Evolutionary conservation across 1,284 basidiomycete genomes (phyloP), one percentile per base, ranked within the genome.

Genomic region (Flammula alnicola): DNA sequence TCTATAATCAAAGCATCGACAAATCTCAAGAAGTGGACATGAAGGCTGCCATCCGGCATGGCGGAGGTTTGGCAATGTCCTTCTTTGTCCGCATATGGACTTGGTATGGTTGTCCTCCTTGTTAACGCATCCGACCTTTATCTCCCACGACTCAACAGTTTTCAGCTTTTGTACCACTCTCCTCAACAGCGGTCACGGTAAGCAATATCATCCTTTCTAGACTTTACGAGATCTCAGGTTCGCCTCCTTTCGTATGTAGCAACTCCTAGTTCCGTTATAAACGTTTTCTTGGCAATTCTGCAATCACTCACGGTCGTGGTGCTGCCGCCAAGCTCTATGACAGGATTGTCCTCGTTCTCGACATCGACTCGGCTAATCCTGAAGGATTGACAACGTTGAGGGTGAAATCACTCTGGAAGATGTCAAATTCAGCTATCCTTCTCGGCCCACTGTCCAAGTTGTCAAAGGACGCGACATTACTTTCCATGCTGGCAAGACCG

Each of bases 301-400:
- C 93, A 9, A 77, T 98, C 55, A 83, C 84, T 4, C 86, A 90
- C 59, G 95, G 81, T 29, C 84, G 86, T 58, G 92, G 86, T 17
- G 95, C 96, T 6, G 96, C 95, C n/a, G 92, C 92, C 31, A 98
- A 98, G 70, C 77, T 99, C 2, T 98, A 82, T 65, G 78, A 84
- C 32, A 97, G 95, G 3, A 98, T 99, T 61, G 93, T 97, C 67
- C 88, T 93, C 49, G 73, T 88, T 51, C 84, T 94, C 44, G 65
- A 74, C 3, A 99, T 99, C 62, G 95, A 98, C 69, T 93, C 92
- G 2, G 76, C 86, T 1, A 76, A 84, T 54, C 75, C 81, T 0
- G 74, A 66, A 1, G 96, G 96, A 7, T 70, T 85, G 35, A 84
- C 19, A 70, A 70, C 2, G 87, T 95, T 49, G 59, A 77, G 0